Evolutionary conservation across 768 basidiomycete species (phyloP).

Genomic region (Pleurotus tuoliensis): DNA sequence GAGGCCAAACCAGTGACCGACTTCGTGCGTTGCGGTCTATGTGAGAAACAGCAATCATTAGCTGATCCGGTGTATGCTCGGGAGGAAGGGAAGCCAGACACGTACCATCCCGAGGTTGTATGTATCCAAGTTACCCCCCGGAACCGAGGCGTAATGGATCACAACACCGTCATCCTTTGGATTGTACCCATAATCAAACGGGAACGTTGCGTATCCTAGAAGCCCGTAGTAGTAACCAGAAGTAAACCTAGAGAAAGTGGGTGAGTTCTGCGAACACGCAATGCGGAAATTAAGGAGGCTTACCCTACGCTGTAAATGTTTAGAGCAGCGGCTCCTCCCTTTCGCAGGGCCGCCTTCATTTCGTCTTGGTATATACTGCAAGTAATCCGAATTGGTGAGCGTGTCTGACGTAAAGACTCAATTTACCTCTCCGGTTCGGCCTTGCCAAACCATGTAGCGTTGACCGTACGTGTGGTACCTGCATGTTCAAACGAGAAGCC

Average conservation of each 20-base stretch:
- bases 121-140: constrained; percentile 24
- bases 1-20: constrained; percentile 32
- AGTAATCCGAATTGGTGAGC: neutral
- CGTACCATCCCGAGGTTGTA: constrained; percentile 23
- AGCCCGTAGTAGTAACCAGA: constrained; percentile 23
- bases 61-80: too few relatives aligned
- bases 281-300: neutral
- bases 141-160: constrained; percentile 19
- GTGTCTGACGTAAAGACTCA: too few relatives aligned
- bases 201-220: constrained; percentile 37
- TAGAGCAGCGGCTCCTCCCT: constrained; percentile 26
- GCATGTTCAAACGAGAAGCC: constrained; percentile 28
- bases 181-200: constrained; percentile 21
- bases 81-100: neutral
- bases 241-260: constrained; percentile 14
- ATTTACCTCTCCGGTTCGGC: constrained; percentile 15
- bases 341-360: constrained; percentile 30
- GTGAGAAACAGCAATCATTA: too few relatives aligned
- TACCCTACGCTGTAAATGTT: constrained; percentile 38
- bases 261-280: neutral
- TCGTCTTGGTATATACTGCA: constrained; percentile 19
- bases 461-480: constrained; percentile 23
- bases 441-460: constrained; percentile 31
- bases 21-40: constrained; percentile 28
- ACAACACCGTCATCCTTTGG: constrained; percentile 34